Evolutionary conservation across 2,329 filamentous ascomycete species (phyloP).

Genomic region (Xylaria sp.): DNA sequence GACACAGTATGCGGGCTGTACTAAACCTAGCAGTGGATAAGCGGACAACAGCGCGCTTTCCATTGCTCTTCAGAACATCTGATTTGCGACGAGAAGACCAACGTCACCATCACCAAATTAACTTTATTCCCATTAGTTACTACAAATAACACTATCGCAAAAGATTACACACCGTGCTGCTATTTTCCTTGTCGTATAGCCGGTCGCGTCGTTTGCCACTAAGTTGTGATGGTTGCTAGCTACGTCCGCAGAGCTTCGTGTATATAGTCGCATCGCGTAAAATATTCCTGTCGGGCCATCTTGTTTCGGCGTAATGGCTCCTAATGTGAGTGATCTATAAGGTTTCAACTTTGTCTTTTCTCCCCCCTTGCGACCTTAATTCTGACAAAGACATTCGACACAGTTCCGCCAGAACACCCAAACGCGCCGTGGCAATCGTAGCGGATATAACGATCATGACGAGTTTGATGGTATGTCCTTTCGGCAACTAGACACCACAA

Average conservation of each 20-base stretch:
- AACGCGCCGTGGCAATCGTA: slow-evolving; percentile 67
- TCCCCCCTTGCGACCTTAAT: not conserved
- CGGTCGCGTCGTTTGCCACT: not conserved
- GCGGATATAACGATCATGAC: slow-evolving; percentile 68
- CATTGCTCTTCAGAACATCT: slow-evolving; percentile 17
- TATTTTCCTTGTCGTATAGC: not conserved
- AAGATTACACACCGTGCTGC: not conserved
- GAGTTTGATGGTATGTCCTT: slow-evolving; percentile 65
- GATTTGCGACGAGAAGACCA: slow-evolving; percentile 27
- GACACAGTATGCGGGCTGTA: not conserved
- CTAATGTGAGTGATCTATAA: slow-evolving; percentile 39
- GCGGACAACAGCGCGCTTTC: not conserved
- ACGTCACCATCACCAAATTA: not conserved
- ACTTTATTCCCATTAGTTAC: not conserved
- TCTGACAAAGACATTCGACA: slow-evolving; percentile 18
- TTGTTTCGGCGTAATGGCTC: slow-evolving; percentile 40
- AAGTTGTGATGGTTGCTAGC: slow-evolving; percentile 7
- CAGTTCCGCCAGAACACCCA: slow-evolving; percentile 52
- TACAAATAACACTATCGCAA: not conserved
- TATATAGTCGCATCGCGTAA: slow-evolving; percentile 21
- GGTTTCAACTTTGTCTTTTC: too few species aligned
- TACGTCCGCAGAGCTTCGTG: slow-evolving; percentile 12
- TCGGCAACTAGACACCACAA: not conserved
- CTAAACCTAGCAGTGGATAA: too few species aligned
- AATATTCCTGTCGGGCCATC: not conserved